phyloP scores from a whole-genome alignment of 148 eudicot genomes.

The Nyssa sinensis region DNA sequence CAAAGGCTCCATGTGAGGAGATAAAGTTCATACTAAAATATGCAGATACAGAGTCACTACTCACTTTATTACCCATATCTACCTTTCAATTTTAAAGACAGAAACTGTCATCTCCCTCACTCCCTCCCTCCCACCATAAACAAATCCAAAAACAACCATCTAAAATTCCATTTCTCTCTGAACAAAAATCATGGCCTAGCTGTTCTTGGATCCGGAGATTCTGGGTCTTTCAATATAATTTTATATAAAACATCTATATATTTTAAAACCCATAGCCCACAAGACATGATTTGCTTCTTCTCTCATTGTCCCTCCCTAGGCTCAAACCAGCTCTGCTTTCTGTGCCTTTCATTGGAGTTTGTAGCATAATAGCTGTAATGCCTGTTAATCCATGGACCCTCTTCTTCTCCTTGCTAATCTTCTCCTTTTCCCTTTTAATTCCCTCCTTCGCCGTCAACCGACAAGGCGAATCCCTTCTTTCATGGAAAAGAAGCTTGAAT shows the following conservation, averaged over 20 bases:
- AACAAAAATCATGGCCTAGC: slow-evolving; percentile 59
- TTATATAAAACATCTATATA: neutral
- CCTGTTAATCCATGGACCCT: slow-evolving; percentile 57
- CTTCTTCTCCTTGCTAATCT: slow-evolving; percentile 16
- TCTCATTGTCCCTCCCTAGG: slow-evolving; percentile 42
- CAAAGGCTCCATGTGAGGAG: slow-evolving; percentile 20
- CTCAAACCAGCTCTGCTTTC: slow-evolving; percentile 31
- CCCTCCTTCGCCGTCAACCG: slow-evolving; percentile 41
- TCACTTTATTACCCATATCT: neutral
- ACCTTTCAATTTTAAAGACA: too few relatives aligned
- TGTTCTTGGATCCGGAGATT: slow-evolving; percentile 92
- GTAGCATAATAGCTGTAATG: slow-evolving; percentile 60
- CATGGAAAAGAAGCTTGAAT: slow-evolving; percentile 59
- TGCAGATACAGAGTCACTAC: slow-evolving; percentile 9
- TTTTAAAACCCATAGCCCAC: slow-evolving; percentile 28
- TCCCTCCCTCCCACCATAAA: slow-evolving; percentile 24
- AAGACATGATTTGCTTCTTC: slow-evolving; percentile 47
- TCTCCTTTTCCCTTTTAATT: neutral
- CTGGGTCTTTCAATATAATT: slow-evolving; percentile 41
- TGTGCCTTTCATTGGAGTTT: slow-evolving; percentile 56
- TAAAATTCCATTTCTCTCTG: slow-evolving; percentile 38
- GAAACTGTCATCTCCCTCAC: neutral
- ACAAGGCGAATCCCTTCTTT: slow-evolving; percentile 70
- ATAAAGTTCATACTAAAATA: slow-evolving; percentile 15
- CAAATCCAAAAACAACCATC: slow-evolving; percentile 29